Evolutionary conservation across 805 yeast genomes (phyloP), one percentile per base, ranked within the genome.

Genomic region (Jamesozyma piceae): DNA sequence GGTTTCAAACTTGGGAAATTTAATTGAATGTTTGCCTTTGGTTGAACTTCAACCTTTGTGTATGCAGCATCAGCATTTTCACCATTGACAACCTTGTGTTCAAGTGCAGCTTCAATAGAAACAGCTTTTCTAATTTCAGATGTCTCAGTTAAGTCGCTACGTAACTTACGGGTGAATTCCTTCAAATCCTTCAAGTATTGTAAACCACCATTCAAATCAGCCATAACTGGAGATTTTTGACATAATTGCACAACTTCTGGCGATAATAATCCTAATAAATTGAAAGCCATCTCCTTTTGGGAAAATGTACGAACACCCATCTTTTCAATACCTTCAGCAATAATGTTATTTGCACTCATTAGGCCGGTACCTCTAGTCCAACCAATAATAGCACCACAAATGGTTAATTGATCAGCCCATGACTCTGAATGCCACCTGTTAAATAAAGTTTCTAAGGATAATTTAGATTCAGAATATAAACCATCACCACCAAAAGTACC

Each of bases 331-430:
- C 97, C 97, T 70, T 89, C 96, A 48, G 99, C 96, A 65, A 92
- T 86, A 63, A 87, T 82, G 72, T 92, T 92, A 76, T 92, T 92
- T 55, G 82, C 97, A 60, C 88, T 75, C 99, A 92, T 92, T 62
- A 92, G 80, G 62, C 99, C 99, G 46, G 99, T 92, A 68, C 99
- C 99, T 76, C 99, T 86, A 50, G 99, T 92, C 99, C 99, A 92
- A 64, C 99, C 99, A 66, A 92, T 92, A 53, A 92, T 77, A 37
- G 98, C 97, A 74, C 99, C 99, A 68, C 97, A 89, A 47, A 92
- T 73, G 46, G 97, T 92, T 70, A 92, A 79, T 72, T 85, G 92
- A 51, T 83, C 72, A 37, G 82, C 80, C 99, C 99, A 92, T 46
- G 88, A 83, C 74, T 92, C 99, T 38, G 98, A 89, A 68, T 81